Percentiles rank a stretch among this genome's conserved stretches.
phyloP scores from a whole-genome alignment of 179 eudicot species.

The Camellia oleifera region DNA sequence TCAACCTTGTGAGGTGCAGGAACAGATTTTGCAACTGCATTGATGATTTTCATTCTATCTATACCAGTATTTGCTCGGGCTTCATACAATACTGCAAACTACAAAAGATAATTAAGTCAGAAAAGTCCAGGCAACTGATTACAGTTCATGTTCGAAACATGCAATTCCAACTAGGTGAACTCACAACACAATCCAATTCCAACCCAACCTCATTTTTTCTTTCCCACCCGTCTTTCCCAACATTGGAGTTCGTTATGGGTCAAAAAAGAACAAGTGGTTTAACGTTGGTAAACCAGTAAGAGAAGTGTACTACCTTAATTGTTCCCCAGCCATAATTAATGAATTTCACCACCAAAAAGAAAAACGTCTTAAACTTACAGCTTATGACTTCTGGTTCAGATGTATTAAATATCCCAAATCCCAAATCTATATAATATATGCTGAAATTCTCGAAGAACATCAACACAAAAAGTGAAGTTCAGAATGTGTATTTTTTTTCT shows the following conservation, averaged over 20 bases:
- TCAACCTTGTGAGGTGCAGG: conserved; percentile 91
- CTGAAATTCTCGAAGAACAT: not conserved
- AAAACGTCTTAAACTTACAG: not conserved
- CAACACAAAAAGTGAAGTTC: not conserved
- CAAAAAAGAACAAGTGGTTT: not conserved
- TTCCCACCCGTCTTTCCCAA: not conserved
- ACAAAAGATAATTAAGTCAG: conserved; percentile 15
- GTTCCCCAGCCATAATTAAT: not conserved
- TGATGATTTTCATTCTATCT: conserved; percentile 82
- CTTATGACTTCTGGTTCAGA: not conserved
- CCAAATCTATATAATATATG: not conserved
- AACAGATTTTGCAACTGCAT: conserved; percentile 86
- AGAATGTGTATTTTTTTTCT: not conserved
- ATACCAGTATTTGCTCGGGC: conserved; percentile 98
- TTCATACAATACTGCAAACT: conserved; percentile 92
- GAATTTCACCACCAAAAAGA: not conserved
- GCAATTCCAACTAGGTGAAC: not conserved
- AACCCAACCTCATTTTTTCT: not conserved
- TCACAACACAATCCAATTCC: not conserved
- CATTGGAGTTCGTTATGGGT: not conserved
- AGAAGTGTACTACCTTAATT: not conserved
- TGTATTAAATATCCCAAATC: not conserved
- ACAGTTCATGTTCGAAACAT: not conserved
- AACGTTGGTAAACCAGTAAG: not conserved
- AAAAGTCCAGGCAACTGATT: not conserved